These are phyloP conservation scores for Phragmites australis DNA, from an alignment of 176 grass and related monocot genomes.

Conservation along the genomic window DNA sequence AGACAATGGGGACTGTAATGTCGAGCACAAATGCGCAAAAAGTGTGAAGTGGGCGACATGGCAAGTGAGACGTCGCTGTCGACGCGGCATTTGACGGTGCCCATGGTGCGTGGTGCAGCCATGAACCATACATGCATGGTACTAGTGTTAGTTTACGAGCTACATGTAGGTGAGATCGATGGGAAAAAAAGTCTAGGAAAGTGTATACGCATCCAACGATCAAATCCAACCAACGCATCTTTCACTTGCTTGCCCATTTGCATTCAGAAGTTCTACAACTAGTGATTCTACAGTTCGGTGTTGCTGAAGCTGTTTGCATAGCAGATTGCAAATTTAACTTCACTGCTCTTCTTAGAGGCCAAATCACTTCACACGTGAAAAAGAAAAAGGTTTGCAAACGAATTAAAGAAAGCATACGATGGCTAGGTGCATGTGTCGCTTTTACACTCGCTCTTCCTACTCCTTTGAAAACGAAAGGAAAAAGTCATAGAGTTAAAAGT, in stretches of 20 bases:
- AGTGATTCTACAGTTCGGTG: too few relatives aligned
- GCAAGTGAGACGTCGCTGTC: constrained; percentile 21
- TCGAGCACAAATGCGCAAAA: background rate
- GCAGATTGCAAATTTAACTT: too few relatives aligned
- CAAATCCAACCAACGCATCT: constrained; percentile 28
- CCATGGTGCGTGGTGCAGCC: too few relatives aligned
- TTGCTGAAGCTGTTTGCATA: too few relatives aligned
- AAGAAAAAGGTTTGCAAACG: too few relatives aligned
- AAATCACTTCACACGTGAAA: too few relatives aligned
- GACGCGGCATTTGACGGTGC: constrained; percentile 9
- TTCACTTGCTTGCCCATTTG: background rate
- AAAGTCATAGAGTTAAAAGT: too few relatives aligned
- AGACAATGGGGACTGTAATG: background rate
- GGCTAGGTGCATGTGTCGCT: too few relatives aligned
- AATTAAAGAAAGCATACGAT: too few relatives aligned
- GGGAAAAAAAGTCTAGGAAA: background rate
- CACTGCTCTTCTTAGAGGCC: too few relatives aligned
- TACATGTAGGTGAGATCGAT: constrained; percentile 9
- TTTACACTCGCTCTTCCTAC: too few relatives aligned
- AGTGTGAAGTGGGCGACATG: background rate
- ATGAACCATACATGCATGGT: background rate
- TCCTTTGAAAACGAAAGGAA: too few relatives aligned
- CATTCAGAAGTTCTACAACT: background rate
- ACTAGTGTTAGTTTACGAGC: background rate
- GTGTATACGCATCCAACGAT: constrained; percentile 16